Evolutionary conservation across 2,329 filamentous ascomycete genomes (phyloP).

Genomic region (Juglanconis sp.): DNA sequence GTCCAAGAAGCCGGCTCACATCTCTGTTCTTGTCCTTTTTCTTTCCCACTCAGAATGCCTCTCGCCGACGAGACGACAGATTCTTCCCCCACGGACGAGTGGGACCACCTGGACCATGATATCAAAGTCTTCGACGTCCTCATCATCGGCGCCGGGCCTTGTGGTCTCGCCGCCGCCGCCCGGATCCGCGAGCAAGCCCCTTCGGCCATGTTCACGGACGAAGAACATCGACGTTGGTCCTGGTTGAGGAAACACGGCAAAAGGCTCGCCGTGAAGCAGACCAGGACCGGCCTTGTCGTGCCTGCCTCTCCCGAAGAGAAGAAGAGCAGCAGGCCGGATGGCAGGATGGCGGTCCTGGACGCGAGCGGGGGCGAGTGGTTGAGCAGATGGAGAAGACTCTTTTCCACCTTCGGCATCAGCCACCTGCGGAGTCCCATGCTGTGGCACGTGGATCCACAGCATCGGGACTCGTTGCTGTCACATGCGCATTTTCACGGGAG

Average conservation of each 20-base stretch:
- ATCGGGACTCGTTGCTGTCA: conserved; percentile 69
- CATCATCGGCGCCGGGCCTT: conserved; percentile 72
- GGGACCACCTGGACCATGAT: conserved; percentile 1
- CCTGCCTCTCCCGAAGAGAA: not conserved
- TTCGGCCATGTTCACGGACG: conserved; percentile 77
- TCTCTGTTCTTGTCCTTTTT: too few species aligned
- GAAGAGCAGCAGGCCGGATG: conserved; percentile 21
- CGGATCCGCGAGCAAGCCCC: conserved; percentile 70
- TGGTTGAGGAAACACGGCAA: conserved; percentile 68
- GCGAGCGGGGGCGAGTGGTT: conserved; percentile 64
- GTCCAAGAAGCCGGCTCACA: too few species aligned
- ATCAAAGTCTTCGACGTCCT: conserved; percentile 59
- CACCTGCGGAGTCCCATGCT: conserved; percentile 78
- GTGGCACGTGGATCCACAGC: conserved; percentile 74
- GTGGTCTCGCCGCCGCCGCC: conserved; percentile 70
- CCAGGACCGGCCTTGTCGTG: conserved; percentile 35
- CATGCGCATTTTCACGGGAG: conserved; percentile 61
- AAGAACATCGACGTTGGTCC: conserved; percentile 77
- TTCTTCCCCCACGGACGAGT: not conserved
- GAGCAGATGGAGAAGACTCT: conserved; percentile 66
- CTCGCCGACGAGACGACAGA: too few species aligned
- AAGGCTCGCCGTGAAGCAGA: conserved; percentile 56
- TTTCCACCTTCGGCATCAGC: conserved; percentile 65
- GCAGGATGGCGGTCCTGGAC: conserved; percentile 63
- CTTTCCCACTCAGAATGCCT: not conserved